Conservation (phyloP, 2,329 filamentous ascomycete genomes). For the Hymenoscyphus infarciens region DNA sequence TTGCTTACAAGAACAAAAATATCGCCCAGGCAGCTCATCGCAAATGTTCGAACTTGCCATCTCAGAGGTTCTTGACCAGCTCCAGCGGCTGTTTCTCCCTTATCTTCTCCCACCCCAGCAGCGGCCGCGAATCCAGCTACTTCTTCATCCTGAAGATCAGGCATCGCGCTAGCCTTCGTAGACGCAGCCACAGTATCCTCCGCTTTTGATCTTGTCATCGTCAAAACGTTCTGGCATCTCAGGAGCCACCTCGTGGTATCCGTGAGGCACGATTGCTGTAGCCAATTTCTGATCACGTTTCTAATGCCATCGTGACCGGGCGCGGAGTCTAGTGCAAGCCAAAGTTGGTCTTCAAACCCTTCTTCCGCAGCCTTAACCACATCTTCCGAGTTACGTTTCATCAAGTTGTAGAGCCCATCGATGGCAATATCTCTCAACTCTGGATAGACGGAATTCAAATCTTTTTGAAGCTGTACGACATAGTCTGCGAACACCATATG, state of each 20-base stretch:
- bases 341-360: constrained; percentile 85
- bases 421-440: constrained; percentile 76
- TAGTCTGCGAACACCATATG: constrained; percentile 83
- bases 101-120: constrained; percentile 56
- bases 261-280: constrained; percentile 79
- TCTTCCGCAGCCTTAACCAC: constrained; percentile 72
- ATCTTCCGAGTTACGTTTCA: constrained; percentile 85
- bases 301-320: constrained; percentile 77
- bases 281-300: constrained; percentile 88
- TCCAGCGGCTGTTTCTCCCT: constrained; percentile 43
- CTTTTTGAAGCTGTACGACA: constrained; percentile 74
- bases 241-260: constrained; percentile 85
- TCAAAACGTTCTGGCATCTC: constrained; percentile 82
- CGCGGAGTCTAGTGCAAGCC: constrained; percentile 78
- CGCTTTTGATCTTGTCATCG: constrained; percentile 72
- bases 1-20: constrained; percentile 76
- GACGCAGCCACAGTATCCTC: constrained; percentile 47
- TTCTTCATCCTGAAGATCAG: constrained; percentile 94
- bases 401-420: constrained; percentile 86
- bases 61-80: constrained; percentile 81
- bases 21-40: constrained; percentile 82
- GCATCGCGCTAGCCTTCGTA: constrained; percentile 48
- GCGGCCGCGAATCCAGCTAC: constrained; percentile 90
- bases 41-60: constrained; percentile 95
- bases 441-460: constrained; percentile 65